phyloP scores from a whole-genome alignment of 1,139 yeast species.

The Yamadazyma atmosphaerica region DNA sequence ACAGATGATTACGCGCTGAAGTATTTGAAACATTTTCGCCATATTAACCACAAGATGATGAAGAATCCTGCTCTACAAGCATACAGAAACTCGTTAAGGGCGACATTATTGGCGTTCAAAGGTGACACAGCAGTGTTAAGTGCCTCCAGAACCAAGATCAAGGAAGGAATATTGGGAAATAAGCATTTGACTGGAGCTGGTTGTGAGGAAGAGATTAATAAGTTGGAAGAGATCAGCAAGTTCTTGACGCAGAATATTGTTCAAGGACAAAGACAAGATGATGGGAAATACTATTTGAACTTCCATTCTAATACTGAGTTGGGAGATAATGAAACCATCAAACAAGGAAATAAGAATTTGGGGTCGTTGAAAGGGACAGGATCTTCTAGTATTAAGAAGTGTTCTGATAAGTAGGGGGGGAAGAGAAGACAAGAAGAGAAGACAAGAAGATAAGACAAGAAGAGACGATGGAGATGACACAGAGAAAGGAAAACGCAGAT shows the following conservation, averaged over 20 bases:
- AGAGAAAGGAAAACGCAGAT: background rate
- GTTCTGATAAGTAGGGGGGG: conserved; percentile 4
- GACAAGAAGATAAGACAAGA: background rate
- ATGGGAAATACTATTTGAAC: conserved; percentile 53
- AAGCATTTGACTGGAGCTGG: conserved; percentile 30
- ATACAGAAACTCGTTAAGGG: conserved; percentile 69
- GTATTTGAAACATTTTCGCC: background rate
- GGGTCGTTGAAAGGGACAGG: conserved; percentile 46
- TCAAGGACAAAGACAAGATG: conserved; percentile 65
- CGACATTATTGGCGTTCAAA: conserved; percentile 67
- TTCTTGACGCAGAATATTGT: conserved; percentile 76
- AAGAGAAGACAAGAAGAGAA: too few species aligned
- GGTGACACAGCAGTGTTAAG: conserved; percentile 52
- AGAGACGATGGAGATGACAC: background rate
- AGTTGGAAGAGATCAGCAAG: conserved; percentile 67
- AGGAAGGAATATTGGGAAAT: conserved; percentile 54
- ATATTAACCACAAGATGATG: conserved; percentile 2
- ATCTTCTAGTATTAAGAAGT: conserved; percentile 18
- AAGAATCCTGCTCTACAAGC: conserved; percentile 44
- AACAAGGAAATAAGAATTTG: conserved; percentile 31
- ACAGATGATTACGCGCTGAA: background rate
- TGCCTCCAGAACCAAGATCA: conserved; percentile 68
- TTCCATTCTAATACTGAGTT: conserved; percentile 83
- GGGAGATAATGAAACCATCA: conserved; percentile 76
- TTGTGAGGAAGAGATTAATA: conserved; percentile 53